Base-by-base conservation (phyloP, 306 rosid species). In the Cucumis melo region DNA sequence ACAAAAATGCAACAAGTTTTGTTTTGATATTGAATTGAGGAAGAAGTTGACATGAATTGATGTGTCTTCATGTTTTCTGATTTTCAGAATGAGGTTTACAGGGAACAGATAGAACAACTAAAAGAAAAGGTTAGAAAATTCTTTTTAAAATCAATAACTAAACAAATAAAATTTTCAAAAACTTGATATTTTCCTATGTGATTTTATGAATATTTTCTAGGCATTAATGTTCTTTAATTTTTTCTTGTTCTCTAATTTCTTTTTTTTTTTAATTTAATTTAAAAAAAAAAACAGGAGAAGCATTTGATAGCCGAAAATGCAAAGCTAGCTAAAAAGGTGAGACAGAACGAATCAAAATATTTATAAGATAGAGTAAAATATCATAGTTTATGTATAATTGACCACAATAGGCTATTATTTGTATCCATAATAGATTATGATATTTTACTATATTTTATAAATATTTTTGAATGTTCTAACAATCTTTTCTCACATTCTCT, bases 301-400 rank as follows among this genome's bases (percentile, higher is more conserved):
- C 0, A 54, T 62, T 81, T 89, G 79, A 42, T 9, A 42, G 82
- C 80, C 67, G 93, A 87, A 75, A 89, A 89, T 84, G 62, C 77
- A 59, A 85, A 71, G 79, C 85, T 89, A 10, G 24, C 73, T 41
- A 86, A 89, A 63, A 82, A 85, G 89, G 89, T 89, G 81, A 79
- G 60, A 11, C 0, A 56, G 20, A 7, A 1, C 3, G 27, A 24
- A 42, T 9, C 48, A 10, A 42, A 42, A 10, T 41, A 36, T 27
- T 27, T 27, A 27, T 27, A 27, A 27, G 2, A 27, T 2, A 32
- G 3, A 32, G 36, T 4, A 32, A 32, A 32, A 32, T 32, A 32
- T 32, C 36, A 32, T 4, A 32, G 36, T 32, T 32, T 32, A 32
- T 32, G 5, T 32, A 32, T 0, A 32, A 32, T 32, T 0, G 36